Base-by-base conservation (phyloP, 2,329 filamentous ascomycete species). In the Monosporascus sp. region DNA sequence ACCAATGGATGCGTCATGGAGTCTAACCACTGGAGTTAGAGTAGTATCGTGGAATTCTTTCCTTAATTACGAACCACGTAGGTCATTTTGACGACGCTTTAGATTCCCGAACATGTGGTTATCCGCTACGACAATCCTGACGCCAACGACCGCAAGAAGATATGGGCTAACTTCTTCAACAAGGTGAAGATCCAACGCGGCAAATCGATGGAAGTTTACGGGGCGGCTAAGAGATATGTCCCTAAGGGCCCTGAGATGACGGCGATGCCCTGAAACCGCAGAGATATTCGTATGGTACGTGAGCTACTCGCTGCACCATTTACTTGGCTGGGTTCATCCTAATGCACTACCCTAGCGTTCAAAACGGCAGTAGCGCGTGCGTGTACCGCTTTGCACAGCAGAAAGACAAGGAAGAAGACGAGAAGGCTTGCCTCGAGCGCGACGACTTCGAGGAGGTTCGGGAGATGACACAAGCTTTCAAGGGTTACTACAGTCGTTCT, bases 31-130 rank as follows among this genome's bases (percentile, higher is more conserved):
- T 8, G 3, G 27, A 17, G 11, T 6, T 22, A 8, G 15, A 64
- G 48, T 62, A 65, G 47, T 67, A 65, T 50, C 49, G 52, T 2
- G 62, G 60, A 8, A 62, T 66, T 18, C 54, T 66, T 2, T 64
- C 65, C 45, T 54, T 65, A 2, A 68, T 63, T 0, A 66, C 64
- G 0, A 66, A 66, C 47, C 57, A 61, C 7, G 70, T 74, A 20
- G 59, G 67, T 4, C 56, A 56, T 3, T 68, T 75, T 38, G 73
- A 75, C 49, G 68, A 71, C 36, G 72, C 72, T 0, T 69, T 74
- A n/a, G 53, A 57, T 65, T 8, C 66, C 62, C 14, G 60, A 67
- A 20, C 67, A 71, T 44, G 58, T 70, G 5, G 54, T 64, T 2
- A 56, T 71, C 9, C 53, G 60, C 24, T 70, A 71, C 53, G 53